A percentile compares a stretch with the other conserved stretches of the same genome.
phyloP scores from a whole-genome alignment of 495 filamentous ascomycete genomes.

The Aspergillus heteromorphus region DNA sequence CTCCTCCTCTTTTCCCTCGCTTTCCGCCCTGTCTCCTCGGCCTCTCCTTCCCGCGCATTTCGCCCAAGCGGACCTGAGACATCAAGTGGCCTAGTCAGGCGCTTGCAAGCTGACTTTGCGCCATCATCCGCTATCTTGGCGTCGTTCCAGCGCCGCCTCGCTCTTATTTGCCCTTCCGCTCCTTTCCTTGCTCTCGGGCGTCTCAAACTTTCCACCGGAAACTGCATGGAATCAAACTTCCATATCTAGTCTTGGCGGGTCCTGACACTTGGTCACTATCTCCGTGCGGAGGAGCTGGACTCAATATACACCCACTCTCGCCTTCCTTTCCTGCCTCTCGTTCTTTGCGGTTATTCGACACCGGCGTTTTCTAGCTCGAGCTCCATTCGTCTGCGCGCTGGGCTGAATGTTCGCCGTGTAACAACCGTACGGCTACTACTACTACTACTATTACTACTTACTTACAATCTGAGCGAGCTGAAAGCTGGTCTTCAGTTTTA shows the following conservation, averaged over 20 bases:
- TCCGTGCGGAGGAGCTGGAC: conserved; percentile 16
- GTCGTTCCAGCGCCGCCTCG: conserved; percentile 7
- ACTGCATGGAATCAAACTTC: conserved; percentile 12
- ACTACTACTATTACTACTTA: not conserved
- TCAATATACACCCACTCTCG: conserved; percentile 4
- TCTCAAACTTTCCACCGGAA: not conserved
- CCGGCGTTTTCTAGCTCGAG: not conserved
- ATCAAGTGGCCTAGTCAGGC: conserved; percentile 20
- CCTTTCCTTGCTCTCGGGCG: not conserved
- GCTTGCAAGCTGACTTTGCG: conserved; percentile 14
- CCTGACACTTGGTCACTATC: conserved; percentile 16
- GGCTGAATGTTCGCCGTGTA: not conserved
- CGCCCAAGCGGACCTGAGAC: conserved; percentile 6
- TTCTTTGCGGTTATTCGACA: not conserved
- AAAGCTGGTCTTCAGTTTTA: conserved; percentile 12
- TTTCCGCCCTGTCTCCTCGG: not conserved
- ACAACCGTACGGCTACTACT: not conserved
- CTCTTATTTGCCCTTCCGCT: conserved; percentile 8
- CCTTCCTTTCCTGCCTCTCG: conserved; percentile 3
- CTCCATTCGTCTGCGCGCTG: conserved; percentile 1
- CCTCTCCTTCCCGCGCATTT: not conserved
- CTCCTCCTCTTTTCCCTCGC: conserved; percentile 6
- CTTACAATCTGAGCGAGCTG: not conserved
- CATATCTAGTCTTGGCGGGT: conserved; percentile 15
- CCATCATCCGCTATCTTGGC: conserved; percentile 8